Conservation (phyloP, 108 stramenopile species). For the Tribonema minus region DNA sequence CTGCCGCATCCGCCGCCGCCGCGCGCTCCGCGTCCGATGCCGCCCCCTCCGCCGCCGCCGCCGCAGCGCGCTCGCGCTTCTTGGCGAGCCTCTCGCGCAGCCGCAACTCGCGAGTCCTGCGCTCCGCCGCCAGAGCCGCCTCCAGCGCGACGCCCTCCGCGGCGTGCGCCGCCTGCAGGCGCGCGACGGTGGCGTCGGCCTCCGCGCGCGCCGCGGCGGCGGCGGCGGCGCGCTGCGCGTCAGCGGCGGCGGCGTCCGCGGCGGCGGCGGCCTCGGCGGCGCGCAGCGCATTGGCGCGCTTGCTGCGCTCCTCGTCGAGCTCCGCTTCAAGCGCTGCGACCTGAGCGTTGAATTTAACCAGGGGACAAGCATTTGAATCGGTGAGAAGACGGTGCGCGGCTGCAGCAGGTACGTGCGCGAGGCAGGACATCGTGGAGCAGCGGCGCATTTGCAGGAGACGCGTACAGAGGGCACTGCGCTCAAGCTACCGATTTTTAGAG, state of each 20-base stretch:
- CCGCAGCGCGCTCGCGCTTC: constrained; percentile 14
- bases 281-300: background rate
- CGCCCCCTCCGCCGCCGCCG: constrained; percentile 7
- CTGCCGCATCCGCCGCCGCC: constrained; percentile 4
- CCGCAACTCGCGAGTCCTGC: constrained; percentile 7
- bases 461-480: too few relatives aligned
- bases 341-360: too few relatives aligned
- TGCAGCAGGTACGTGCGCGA: too few relatives aligned
- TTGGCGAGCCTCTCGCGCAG: constrained; percentile 15
- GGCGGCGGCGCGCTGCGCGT: background rate
- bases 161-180: constrained; percentile 9
- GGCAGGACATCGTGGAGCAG: too few relatives aligned
- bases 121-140: constrained; percentile 4
- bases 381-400: too few relatives aligned
- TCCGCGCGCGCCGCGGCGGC: background rate
- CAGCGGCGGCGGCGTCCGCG: background rate
- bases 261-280: background rate
- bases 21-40: constrained; percentile 4
- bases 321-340: too few relatives aligned
- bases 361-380: too few relatives aligned
- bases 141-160: constrained; percentile 10
- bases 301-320: constrained; percentile 5
- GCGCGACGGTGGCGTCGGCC: background rate
- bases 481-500: too few relatives aligned
- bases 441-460: too few relatives aligned